phyloP scores from a whole-genome alignment of 2,329 filamentous ascomycete genomes.

The Claviceps arundinis region DNA sequence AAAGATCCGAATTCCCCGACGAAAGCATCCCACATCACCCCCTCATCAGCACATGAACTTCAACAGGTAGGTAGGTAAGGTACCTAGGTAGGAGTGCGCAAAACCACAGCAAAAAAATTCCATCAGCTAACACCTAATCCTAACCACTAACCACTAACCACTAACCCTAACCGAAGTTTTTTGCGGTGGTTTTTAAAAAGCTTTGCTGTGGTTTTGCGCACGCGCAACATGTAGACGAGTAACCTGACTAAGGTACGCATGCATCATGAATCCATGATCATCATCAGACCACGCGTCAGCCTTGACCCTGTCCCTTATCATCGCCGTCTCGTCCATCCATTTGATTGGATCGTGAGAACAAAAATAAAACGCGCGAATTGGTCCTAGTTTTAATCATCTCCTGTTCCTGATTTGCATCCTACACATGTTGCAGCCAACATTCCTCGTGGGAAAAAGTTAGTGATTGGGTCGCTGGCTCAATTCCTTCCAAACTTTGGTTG shows the following conservation, averaged over 20 bases:
- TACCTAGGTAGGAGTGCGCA: too few relatives aligned
- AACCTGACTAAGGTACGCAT: too few relatives aligned
- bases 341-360: not conserved
- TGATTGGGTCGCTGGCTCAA: not conserved
- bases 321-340: not conserved
- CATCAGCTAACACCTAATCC: too few relatives aligned
- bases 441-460: not conserved
- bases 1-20: not conserved
- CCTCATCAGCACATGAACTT: not conserved
- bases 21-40: not conserved
- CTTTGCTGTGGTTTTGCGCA: too few relatives aligned
- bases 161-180: too few relatives aligned
- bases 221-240: too few relatives aligned
- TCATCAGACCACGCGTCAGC: not conserved
- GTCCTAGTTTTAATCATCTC: not conserved
- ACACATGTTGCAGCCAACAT: not conserved
- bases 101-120: too few relatives aligned
- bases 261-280: too few relatives aligned
- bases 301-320: not conserved
- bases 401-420: not conserved
- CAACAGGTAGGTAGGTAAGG: too few relatives aligned
- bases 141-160: too few relatives aligned
- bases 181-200: too few relatives aligned
- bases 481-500: not conserved
- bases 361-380: not conserved